Evolutionary conservation across 495 filamentous ascomycete genomes (phyloP), one percentile per base, ranked within the genome.

Genomic region (Glutinoglossum americanum): DNA sequence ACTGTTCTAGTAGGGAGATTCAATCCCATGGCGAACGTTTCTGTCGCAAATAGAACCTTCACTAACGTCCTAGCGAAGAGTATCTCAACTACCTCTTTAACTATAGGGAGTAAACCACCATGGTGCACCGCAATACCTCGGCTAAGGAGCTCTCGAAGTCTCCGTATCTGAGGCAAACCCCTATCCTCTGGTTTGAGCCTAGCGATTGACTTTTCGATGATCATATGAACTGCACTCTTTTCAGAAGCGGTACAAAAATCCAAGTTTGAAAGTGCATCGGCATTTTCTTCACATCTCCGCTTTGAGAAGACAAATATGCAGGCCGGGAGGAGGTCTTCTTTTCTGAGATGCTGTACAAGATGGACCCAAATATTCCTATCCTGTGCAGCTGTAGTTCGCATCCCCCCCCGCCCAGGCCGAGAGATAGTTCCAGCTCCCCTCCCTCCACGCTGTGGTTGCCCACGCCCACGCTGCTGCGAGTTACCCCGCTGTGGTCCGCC

Each of bases 241-340:
- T 98, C 93, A 5, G 80, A 76, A 9, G 88, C 86, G 21, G 82
- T 94, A 67, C 81, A 89, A 65, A 89, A 96, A 69, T 98, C 93
- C 58, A 93, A 83, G 63, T 93, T 96, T 59, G 84, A 88, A 23
- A 98, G 74, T 0, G 92, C 89, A 62, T 97, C 87, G 10, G 93
- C 92, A 65, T 97, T 98, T 64, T 95, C 85, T 66, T 97, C 90
- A 63, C 93, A 97, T 56, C 92, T 75, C 68, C 86, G 94, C 73
- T 97, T 98, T 28, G 90, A 96, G 69, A 98, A 98, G 49, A 98
- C 92, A 68, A 98, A 98, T 59, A 97, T 90, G 69, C 90, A 95
- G 45, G 81, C 87, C 0, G 92, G 92, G 11, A 98, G 74, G 4
- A 98, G 74, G 44, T 79, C 86, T 59, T 87, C 78, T 64, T 94